A percentile compares a stretch with the other conserved stretches of the same genome.
Evolutionary conservation across 208 protist species (phyloP).

Genomic region (Leishmania tropica): DNA sequence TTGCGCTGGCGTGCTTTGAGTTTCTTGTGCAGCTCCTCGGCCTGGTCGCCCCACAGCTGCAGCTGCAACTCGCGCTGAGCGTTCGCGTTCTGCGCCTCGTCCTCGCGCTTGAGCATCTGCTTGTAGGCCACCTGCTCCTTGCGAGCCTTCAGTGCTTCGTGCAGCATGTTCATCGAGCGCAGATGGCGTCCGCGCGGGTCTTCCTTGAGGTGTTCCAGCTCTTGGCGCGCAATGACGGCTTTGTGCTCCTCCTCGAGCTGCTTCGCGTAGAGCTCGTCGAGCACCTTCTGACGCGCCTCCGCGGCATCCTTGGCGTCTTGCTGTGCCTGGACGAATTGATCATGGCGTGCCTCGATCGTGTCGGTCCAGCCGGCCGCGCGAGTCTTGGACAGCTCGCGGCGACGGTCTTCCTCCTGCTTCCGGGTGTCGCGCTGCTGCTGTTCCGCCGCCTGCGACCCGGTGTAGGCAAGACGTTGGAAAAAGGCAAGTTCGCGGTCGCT

Average conservation of each 20-base stretch:
- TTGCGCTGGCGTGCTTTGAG: conserved; percentile 52
- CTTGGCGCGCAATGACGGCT: conserved; percentile 43
- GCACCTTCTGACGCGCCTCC: conserved; percentile 50
- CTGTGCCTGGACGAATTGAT: conserved; percentile 50
- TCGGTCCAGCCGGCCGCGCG: conserved; percentile 67
- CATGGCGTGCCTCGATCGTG: conserved; percentile 69
- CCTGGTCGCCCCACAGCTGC: conserved; percentile 48
- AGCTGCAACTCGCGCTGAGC: conserved; percentile 41
- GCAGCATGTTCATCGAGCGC: conserved; percentile 55
- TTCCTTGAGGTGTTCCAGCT: conserved; percentile 60
- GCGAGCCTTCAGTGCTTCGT: conserved; percentile 67
- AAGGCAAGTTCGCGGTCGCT: conserved; percentile 73
- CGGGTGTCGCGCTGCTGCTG: conserved; percentile 35
- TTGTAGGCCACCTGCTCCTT: conserved; percentile 77
- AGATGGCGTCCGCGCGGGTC: conserved; percentile 78
- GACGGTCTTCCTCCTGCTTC: conserved; percentile 37
- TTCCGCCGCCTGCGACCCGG: conserved; percentile 25
- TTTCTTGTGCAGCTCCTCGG: conserved; percentile 53
- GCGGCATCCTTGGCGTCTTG: conserved; percentile 53
- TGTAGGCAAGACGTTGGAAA: conserved; percentile 56
- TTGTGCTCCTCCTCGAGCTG: conserved; percentile 66
- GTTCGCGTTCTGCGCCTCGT: conserved; percentile 29
- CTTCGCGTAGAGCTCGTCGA: conserved; percentile 62
- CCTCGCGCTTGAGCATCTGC: conserved; percentile 32
- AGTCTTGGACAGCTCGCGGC: conserved; percentile 46